Evolutionary conservation across 805 yeast species (phyloP).

Genomic region (Alloascoidea africana): DNA sequence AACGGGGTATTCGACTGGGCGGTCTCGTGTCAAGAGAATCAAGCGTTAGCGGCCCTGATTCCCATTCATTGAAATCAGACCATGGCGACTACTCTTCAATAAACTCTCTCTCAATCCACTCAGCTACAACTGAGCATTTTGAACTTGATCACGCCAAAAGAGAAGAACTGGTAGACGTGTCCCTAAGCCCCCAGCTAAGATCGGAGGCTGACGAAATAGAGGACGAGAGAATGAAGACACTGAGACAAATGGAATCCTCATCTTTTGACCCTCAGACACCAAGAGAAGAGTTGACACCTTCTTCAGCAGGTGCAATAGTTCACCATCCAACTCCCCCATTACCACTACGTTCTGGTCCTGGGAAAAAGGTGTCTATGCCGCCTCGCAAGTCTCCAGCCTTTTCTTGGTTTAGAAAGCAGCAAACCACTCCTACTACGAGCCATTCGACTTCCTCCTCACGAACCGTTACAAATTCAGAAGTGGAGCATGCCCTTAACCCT

Average conservation of each 20-base stretch:
- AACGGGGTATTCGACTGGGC: neutral
- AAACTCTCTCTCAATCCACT: too few species aligned
- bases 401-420: neutral
- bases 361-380: neutral
- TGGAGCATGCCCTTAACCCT: neutral
- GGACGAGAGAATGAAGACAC: neutral
- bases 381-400: neutral
- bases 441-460: conserved; percentile 5
- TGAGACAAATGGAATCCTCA: neutral
- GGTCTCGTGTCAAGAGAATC: neutral
- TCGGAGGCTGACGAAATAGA: neutral
- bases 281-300: too few species aligned
- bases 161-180: too few species aligned
- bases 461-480: neutral
- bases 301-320: neutral
- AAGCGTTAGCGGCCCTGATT: too few species aligned
- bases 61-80: neutral
- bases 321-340: neutral
- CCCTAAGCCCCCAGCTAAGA: too few species aligned
- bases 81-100: too few species aligned
- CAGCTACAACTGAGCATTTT: too few species aligned
- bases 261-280: too few species aligned
- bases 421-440: too few species aligned
- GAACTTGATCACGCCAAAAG: too few species aligned
- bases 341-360: neutral